phyloP scores from a whole-genome alignment of 148 eudicot species.

The Chenopodium berlandieri region DNA sequence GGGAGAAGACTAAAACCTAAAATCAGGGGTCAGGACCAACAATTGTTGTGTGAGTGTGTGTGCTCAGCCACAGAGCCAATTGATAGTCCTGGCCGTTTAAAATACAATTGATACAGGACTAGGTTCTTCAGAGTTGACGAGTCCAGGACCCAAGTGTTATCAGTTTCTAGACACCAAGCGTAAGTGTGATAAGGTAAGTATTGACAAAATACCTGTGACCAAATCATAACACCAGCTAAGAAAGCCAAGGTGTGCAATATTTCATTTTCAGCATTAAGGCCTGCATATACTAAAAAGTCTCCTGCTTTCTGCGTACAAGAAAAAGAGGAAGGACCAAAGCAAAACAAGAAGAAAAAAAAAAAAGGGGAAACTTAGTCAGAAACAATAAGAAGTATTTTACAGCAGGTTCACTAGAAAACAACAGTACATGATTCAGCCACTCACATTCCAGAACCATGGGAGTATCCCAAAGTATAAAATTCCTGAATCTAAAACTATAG shows the following conservation, averaged over 20 bases:
- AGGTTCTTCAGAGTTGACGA: not conserved
- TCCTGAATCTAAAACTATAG: constrained; percentile 81
- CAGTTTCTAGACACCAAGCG: not conserved
- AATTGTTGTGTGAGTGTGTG: not conserved
- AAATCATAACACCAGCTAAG: constrained; percentile 89
- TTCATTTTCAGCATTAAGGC: constrained; percentile 83
- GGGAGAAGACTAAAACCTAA: not conserved
- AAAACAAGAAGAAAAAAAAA: not conserved
- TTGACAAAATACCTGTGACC: constrained; percentile 82
- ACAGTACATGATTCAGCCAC: constrained; percentile 19
- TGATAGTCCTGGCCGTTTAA: not conserved
- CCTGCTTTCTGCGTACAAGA: constrained; percentile 59
- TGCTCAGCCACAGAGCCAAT: not conserved
- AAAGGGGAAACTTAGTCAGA: not conserved
- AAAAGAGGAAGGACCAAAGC: not conserved
- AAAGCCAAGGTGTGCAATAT: constrained; percentile 88
- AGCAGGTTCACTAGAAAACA: not conserved
- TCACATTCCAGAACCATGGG: constrained; percentile 97
- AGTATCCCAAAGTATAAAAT: constrained; percentile 71
- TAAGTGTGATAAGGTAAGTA: not conserved
- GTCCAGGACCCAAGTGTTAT: not conserved
- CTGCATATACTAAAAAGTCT: constrained; percentile 50
- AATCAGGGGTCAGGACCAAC: not conserved
- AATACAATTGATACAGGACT: not conserved
- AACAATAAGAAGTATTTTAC: not conserved